Base-by-base conservation (phyloP, 2,329 filamentous ascomycete genomes). In the Ophiostoma ulmi region DNA sequence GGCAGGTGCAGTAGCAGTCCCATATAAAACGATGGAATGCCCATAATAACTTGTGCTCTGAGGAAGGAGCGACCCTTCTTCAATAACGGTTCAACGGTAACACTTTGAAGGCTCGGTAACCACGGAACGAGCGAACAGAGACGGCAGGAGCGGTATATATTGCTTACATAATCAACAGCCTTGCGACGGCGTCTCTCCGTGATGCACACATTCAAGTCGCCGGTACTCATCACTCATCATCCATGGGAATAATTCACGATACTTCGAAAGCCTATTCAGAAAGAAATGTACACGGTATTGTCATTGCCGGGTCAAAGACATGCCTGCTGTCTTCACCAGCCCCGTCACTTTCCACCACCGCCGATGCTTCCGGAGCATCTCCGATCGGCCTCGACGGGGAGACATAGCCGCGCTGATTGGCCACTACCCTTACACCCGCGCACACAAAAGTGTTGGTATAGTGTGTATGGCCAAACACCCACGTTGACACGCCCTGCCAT, bases 391-490 rank as follows among this genome's bases (percentile, higher is more conserved):
- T 22, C 36, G 63, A 63, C 22, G 69, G 69, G 8, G 61, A 41
- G 58, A 70, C 71, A 58, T 69, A 64, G 41, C 72, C 72, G 79
- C 1, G 82, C 76, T 84, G 82, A 67, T 84, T 84, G 8, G 79
- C 77, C 0, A 89, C 38, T 11, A 71, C 38, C 26, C 64, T 72
- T 5, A 87, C 70, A 58, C 67, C 73, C 2, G 77, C 72, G 44
- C 74, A 73, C 66, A 73, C 67, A 20, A 81, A 77, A 69, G 80
- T 76, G 3, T 79, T 82, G 5, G 80, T 81, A 71, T 78, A 83
- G 73, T 84, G 83, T 1, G 83, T 85, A 70, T 85, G 83, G 0
- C 83, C 84, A 79, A 84, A 83, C 70, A 82, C 78, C 81, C 81
- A 85, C 5, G 84, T 79, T 26, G 73, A 48, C 48, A 71, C 52